Percentiles rank a stretch among this genome's conserved stretches.
Conservation (phyloP, 2,329 filamentous ascomycete genomes). For the Xylariaceae sp. region DNA sequence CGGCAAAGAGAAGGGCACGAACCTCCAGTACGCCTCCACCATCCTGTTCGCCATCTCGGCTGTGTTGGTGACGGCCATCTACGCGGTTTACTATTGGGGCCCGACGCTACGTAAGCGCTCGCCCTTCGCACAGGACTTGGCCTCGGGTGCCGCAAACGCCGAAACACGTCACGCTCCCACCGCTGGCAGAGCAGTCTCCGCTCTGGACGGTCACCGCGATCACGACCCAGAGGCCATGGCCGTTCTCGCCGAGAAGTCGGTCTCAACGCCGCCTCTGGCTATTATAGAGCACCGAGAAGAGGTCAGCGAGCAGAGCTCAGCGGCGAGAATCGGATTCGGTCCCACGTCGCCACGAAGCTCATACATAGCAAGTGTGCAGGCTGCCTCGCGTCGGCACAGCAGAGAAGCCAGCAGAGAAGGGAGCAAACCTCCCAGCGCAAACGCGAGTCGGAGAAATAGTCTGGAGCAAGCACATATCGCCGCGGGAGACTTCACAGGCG, state of each 20-base stretch:
- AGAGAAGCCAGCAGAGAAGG: conserved; percentile 19
- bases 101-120: conserved; percentile 45
- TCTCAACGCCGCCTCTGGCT: not conserved
- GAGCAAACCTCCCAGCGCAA: conserved; percentile 18
- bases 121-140: conserved; percentile 56
- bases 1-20: conserved; percentile 38
- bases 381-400: conserved; percentile 22
- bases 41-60: conserved; percentile 48
- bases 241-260: not conserved
- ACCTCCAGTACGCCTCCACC: conserved; percentile 49
- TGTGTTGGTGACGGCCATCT: conserved; percentile 48
- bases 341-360: conserved; percentile 22
- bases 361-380: conserved; percentile 24
- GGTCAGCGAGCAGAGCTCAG: not conserved
- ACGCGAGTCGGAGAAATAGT: conserved; percentile 22
- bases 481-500: conserved; percentile 13
- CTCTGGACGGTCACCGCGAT: too few species aligned
- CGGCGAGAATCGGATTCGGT: conserved; percentile 10
- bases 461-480: conserved; percentile 11
- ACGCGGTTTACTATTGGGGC: conserved; percentile 53
- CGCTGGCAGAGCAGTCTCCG: too few species aligned
- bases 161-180: conserved; percentile 18
- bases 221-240: too few species aligned
- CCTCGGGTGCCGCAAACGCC: conserved; percentile 30
- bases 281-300: not conserved